Evolutionary conservation across 2,329 filamentous ascomycete species (phyloP).

Genomic region (Pseudogymnoascus sp.): DNA sequence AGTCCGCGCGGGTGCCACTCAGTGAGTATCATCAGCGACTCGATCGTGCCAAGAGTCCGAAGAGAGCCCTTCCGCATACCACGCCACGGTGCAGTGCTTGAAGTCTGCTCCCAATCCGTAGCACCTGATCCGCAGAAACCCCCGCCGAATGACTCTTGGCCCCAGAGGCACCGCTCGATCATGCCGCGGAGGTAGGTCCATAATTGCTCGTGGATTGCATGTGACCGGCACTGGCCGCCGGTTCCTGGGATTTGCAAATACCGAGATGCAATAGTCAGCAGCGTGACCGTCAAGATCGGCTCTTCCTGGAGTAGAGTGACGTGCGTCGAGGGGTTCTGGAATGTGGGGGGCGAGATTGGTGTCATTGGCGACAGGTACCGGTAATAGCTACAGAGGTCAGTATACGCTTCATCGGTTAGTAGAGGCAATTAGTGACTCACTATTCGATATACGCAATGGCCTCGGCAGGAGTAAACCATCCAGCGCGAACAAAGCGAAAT

Average conservation of each 20-base stretch:
- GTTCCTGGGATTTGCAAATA: conserved; percentile 75
- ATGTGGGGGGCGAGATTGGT: conserved; percentile 87
- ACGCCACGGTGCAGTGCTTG: conserved; percentile 62
- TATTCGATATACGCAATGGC: conserved; percentile 92
- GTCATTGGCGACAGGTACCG: conserved; percentile 84
- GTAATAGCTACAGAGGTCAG: conserved; percentile 61
- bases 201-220: conserved; percentile 87
- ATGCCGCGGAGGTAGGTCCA: conserved; percentile 93
- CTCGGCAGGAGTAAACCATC: conserved; percentile 92
- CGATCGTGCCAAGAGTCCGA: conserved; percentile 84
- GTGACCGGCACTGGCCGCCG: conserved; percentile 72
- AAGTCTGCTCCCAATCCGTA: conserved; percentile 48
- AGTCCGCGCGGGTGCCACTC: conserved; percentile 95
- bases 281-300: conserved; percentile 82
- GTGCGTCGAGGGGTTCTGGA: conserved; percentile 73
- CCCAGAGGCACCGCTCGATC: conserved; percentile 92
- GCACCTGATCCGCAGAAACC: conserved; percentile 71
- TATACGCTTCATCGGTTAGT: background rate
- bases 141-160: conserved; percentile 89
- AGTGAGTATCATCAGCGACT: conserved; percentile 86
- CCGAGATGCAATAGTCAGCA: conserved; percentile 83
- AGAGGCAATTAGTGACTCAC: conserved; percentile 37
- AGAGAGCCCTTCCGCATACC: conserved; percentile 68
- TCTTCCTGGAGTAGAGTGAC: conserved; percentile 76
- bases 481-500: conserved; percentile 89